Base-by-base conservation (phyloP, 2,329 filamentous ascomycete species). In the Trichoderma polysporum region DNA sequence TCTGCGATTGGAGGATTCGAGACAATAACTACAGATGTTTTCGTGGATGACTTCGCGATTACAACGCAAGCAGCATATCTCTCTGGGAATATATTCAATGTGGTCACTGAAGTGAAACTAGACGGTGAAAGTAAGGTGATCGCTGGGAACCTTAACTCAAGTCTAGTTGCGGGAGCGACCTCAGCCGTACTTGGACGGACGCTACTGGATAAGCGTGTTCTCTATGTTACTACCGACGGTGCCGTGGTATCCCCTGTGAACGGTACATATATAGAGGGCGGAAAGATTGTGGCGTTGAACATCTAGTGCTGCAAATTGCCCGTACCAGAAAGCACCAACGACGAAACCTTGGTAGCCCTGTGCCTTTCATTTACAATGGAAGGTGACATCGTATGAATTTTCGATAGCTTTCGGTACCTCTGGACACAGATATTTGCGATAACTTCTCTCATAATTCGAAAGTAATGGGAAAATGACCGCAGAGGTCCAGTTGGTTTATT, bases 271-370 rank as follows among this genome's bases (percentile, higher is more conserved):
- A 7, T 1, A 33, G 57, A 60, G 19, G 57, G 57, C 22, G 57
- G 39, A 15, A 60, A 60, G 57, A 49, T 49, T 60, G 29, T 60
- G 27, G 57, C 57, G 12, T 49, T 60, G 27, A n/a, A 49, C 6
- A n/a, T 49, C 6, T 12, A 25, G 35, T 2, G 53, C 15, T 2
- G 0, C 22, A n/a, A 7, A 56, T 39, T 13, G 27, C 17, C 4
- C 4, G 10, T 15, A 2, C 3, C 25, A 5, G 35, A 9, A 19
- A 12, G 1, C 25, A 0, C 1, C n/a, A n/a, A 33, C 10, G 6
- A 13, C 13, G 25, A 10, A 22, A 33, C 4, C 9, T 33, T 54
- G 8, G 6, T 4, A 13, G 12, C 17, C 17, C 5, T 39, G 9
- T 15, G 5, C 37, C 5, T 39, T 39, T 39, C 37, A 17, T 39